Percentiles rank a stretch among this genome's conserved stretches.
Conservation (phyloP, 305 asterid genomes). For the Fraxinus paxiana region DNA sequence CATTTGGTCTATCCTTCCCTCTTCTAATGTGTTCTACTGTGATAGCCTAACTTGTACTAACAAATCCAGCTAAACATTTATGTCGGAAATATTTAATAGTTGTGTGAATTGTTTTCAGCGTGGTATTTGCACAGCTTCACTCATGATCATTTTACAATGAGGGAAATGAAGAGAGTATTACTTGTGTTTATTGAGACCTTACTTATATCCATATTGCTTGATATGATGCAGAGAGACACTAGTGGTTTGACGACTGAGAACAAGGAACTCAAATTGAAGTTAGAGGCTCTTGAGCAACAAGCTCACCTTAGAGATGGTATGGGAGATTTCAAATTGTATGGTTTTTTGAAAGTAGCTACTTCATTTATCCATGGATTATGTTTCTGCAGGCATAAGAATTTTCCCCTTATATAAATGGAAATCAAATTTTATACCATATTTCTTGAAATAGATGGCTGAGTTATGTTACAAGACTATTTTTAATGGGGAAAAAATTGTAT, state of each 20-base stretch:
- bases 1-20: background rate
- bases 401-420: background rate
- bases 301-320: slow-evolving; percentile 93
- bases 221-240: slow-evolving; percentile 67
- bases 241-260: slow-evolving; percentile 66
- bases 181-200: background rate
- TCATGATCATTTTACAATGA: background rate
- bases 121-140: background rate
- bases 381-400: background rate
- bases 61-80: background rate
- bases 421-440: background rate
- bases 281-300: slow-evolving; percentile 84
- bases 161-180: background rate
- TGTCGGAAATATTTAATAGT: background rate
- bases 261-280: slow-evolving; percentile 80
- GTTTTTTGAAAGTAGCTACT: background rate
- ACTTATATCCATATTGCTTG: slow-evolving; percentile 11
- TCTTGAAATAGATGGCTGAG: background rate
- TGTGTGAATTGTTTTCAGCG: background rate
- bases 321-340: slow-evolving; percentile 1
- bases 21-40: background rate
- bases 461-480: background rate
- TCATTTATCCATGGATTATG: background rate
- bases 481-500: background rate
- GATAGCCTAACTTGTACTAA: background rate